Conservation (phyloP, 1,284 basidiomycete species). For the Naganishia albida region DNA sequence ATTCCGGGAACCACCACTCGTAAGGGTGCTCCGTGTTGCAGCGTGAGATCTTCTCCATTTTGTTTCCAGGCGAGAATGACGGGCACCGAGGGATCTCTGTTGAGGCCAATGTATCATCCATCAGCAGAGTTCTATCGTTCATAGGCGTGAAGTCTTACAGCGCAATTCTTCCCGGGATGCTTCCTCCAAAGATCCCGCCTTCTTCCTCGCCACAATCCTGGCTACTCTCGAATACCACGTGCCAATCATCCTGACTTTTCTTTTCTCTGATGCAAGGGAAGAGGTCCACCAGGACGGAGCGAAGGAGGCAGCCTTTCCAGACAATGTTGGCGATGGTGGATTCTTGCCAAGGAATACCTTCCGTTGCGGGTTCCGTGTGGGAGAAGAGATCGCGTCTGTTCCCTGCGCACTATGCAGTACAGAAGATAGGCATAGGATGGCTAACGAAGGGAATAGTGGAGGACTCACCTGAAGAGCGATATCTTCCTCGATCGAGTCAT, state of each 20-base stretch:
- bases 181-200: conserved; percentile 28
- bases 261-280: conserved; percentile 4
- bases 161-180: conserved; percentile 14
- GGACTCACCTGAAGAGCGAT: conserved; percentile 25
- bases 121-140: too few species aligned
- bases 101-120: background rate
- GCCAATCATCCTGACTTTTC: conserved; percentile 4
- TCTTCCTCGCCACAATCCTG: conserved; percentile 29
- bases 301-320: conserved; percentile 24
- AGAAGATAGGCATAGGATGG: background rate
- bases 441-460: background rate
- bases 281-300: conserved; percentile 9
- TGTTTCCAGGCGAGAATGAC: conserved; percentile 28
- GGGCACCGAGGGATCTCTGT: conserved; percentile 13
- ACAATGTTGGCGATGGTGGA: conserved; percentile 27
- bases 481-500: conserved; percentile 20
- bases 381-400: conserved; percentile 24
- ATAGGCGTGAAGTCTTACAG: conserved; percentile 22
- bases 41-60: conserved; percentile 18
- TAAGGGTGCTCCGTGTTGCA: conserved; percentile 23
- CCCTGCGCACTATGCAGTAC: conserved; percentile 14
- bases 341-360: conserved; percentile 29
- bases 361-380: conserved; percentile 8
- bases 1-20: conserved; percentile 25
- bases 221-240: conserved; percentile 27